Base-by-base conservation (phyloP, 345 rosid genomes). In the Citrus mangshanensis region DNA sequence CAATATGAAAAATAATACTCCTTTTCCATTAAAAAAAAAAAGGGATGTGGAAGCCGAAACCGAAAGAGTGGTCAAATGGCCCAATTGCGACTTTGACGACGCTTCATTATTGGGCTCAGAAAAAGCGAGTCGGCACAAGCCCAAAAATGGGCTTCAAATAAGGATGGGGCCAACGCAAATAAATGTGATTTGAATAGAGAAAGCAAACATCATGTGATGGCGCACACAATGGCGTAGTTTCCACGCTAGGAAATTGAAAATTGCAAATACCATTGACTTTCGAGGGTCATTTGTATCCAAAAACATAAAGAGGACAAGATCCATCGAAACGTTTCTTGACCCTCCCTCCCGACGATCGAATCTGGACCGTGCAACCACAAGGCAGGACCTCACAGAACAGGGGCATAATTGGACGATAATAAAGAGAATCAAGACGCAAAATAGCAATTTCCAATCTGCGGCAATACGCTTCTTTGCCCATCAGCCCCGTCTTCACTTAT, bases 201-300 rank as follows among this genome's bases (percentile, higher is more conserved):
- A 19, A 0, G 63, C 7, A 22, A 1, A 9, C 4, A 25, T 73
- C 58, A 76, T 69, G 77, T 74, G 79, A 79, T 1, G 54, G 61
- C 49, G 61, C 37, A 40, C 59, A 27, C 35, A 37, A 27, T 77
- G 59, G 89, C 89, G 89, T 86, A 28, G 82, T 59, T 84, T 68
- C 78, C 67, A 86, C 86, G 89, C 85, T 25, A 61, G 72, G 24
- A 46, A 42, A 77, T 74, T 68, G 9, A 61, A 61, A 67, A 51
- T 68, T 58, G 69, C 68, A 69, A 79, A 72, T 63, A 6, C 21
- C 74, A 68, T 69, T 63, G 81, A 71, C 83, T 75, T 21, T 16
- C 22, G 8, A 19, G 35, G 54, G 37, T 13, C 55, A 56, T 35
- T 59, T 25, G 38, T 63, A 24, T 21, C 14, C 38, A 9, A 51